Evolutionary conservation across 2,329 filamentous ascomycete species (phyloP).

Genomic region (Botrytis fabae): DNA sequence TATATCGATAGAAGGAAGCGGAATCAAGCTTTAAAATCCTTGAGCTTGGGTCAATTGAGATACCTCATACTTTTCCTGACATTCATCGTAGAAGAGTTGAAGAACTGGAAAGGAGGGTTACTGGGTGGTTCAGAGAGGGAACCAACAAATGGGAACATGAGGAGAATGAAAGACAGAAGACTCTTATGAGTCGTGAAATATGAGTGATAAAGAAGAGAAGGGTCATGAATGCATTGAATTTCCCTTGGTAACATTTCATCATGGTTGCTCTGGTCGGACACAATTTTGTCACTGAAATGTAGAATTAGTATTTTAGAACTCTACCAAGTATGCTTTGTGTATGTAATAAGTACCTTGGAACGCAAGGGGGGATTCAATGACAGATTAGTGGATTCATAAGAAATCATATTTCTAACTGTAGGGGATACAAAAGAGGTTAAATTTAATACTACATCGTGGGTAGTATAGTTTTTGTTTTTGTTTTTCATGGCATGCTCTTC

Average conservation of each 20-base stretch:
- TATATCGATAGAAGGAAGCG: background rate
- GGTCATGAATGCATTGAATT: background rate
- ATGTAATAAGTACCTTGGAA: background rate
- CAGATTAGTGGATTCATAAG: background rate
- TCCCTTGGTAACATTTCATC: background rate
- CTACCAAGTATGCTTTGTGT: background rate
- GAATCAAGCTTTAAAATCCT: background rate
- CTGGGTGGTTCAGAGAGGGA: background rate
- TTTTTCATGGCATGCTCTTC: background rate
- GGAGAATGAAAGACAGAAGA: background rate
- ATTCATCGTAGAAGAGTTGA: background rate
- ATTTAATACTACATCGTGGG: background rate
- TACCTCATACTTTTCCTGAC: background rate
- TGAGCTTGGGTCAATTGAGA: background rate
- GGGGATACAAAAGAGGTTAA: too few relatives aligned
- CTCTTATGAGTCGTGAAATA: background rate
- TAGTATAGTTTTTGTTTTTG: too few relatives aligned
- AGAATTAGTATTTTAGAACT: background rate
- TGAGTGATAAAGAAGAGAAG: background rate
- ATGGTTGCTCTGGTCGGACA: background rate
- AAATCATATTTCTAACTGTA: background rate
- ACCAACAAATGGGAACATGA: background rate
- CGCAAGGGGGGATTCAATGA: background rate
- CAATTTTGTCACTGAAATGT: background rate
- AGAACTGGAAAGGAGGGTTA: background rate